Percentiles rank a stretch among this genome's conserved stretches.
These are phyloP conservation scores for Cryphonectria carpinicola DNA, from an alignment of 2,329 filamentous ascomycete genomes.

Conservation along the genomic window DNA sequence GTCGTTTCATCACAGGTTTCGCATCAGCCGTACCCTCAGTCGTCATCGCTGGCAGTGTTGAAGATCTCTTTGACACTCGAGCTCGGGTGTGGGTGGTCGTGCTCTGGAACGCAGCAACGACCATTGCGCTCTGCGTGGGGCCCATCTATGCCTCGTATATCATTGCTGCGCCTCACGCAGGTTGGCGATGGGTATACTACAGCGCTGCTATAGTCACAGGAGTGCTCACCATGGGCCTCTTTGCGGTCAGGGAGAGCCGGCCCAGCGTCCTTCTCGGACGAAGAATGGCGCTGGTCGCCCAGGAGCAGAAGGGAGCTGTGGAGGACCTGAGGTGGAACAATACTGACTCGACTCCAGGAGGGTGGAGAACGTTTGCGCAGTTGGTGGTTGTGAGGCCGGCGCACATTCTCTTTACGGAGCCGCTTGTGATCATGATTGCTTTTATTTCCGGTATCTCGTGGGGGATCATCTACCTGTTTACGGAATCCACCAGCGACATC, in stretches of 20 bases:
- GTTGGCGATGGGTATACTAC: no score
- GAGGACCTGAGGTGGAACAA: constrained; percentile 32
- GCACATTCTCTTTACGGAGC: constrained; percentile 49
- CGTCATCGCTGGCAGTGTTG: constrained; percentile 51
- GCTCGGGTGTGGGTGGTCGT: constrained; percentile 52
- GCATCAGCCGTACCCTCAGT: constrained; percentile 34
- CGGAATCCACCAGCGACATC: no score
- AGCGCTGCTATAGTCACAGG: no score
- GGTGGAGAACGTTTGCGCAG: constrained; percentile 42
- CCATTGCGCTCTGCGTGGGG: constrained; percentile 47
- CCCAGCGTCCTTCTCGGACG: no score
- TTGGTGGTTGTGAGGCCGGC: constrained; percentile 46
- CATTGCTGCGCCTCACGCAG: neutral
- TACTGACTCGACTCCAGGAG: constrained; percentile 40
- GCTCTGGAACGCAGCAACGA: constrained; percentile 48
- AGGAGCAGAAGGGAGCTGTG: no score
- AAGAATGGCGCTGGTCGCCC: no score
- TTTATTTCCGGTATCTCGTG: constrained; percentile 42
- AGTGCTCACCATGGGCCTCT: neutral
- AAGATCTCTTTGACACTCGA: constrained; percentile 52
- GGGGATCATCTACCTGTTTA: no score
- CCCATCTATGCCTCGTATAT: constrained; percentile 50
- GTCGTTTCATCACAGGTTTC: no score
- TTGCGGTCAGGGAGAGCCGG: no score
- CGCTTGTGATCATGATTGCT: constrained; percentile 48